These are phyloP conservation scores for Triticum turgidum DNA, from an alignment of 176 grass and related monocot species.

Conservation along the genomic window DNA sequence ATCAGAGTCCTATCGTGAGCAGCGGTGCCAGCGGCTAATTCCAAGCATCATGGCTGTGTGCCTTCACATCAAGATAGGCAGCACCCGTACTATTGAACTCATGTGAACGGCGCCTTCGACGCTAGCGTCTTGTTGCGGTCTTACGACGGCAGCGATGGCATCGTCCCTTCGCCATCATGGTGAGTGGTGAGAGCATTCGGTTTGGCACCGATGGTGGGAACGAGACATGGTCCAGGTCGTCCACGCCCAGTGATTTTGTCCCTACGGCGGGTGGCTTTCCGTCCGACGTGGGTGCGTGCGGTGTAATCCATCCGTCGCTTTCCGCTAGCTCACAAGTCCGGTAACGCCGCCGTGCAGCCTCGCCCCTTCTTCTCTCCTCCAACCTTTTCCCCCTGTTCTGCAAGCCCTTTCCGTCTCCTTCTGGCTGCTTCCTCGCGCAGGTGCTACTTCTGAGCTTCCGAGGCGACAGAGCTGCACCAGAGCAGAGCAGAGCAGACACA, in stretches of 20 bases:
- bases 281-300: conserved; percentile 19
- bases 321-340: background rate
- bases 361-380: background rate
- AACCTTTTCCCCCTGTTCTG: background rate
- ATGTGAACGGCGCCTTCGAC: background rate
- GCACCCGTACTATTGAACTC: background rate
- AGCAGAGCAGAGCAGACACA: background rate
- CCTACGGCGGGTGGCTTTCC: conserved; percentile 17
- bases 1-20: background rate
- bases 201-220: conserved; percentile 1
- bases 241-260: background rate
- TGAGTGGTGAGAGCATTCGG: background rate
- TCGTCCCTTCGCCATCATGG: background rate
- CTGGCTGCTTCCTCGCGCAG: conserved; percentile 22
- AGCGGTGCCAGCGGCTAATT: background rate
- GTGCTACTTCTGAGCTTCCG: background rate
- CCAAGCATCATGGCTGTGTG: background rate
- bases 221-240: background rate
- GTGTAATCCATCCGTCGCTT: conserved; percentile 28
- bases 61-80: background rate
- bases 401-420: conserved; percentile 1
- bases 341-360: conserved; percentile 21
- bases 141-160: background rate
- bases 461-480: background rate
- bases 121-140: background rate